Evolutionary conservation across 306 rosid genomes (phyloP), one percentile per base, ranked within the genome.

Genomic region (Dicorynia guianensis): DNA sequence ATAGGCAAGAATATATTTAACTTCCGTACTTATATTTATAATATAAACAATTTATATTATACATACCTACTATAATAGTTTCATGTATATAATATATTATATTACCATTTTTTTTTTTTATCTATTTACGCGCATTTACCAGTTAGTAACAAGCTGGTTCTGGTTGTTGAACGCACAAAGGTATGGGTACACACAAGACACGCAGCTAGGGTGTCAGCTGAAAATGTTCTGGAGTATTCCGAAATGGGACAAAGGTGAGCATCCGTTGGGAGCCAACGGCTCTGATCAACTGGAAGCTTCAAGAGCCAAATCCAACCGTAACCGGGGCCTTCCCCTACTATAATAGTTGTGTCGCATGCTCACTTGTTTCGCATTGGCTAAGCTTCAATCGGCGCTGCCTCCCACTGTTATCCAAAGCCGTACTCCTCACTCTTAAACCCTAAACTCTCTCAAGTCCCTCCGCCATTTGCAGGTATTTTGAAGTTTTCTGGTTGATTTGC

Each of bases 201-300:
- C 30, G 30, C 30, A 25, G 30, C 1, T 25, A 25, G 30, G 30
- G 30, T 25, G 1, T 1, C 30, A 40, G 44, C 7, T 0, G 1
- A 40, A 7, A 30, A 39, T 59, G 74, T 80, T 84, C 84, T 84
- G 80, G 87, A 80, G 19, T 63, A 72, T 84, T 84, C 85, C 14
- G 74, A 48, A 47, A 72, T 7, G 47, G n/a, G 75, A 68, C 80
- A 76, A 68, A 50, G 7, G 11, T 7, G 18, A 6, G 17, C 30
- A 5, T 17, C 14, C 6, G 5, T 57, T 40, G 8, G 7, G 44
- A 80, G 76, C 78, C 52, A 80, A 80, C 87, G 87, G 85, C 14
- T 9, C 18, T 66, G 69, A 84, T 74, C 6, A 9, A 68, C 38
- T 46, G 10, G 85, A 85, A 85, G 46, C 11, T 81, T 85, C 88